Evolutionary conservation across 2,329 filamentous ascomycete species (phyloP).

Genomic region (Aspergillus quadricinctus): DNA sequence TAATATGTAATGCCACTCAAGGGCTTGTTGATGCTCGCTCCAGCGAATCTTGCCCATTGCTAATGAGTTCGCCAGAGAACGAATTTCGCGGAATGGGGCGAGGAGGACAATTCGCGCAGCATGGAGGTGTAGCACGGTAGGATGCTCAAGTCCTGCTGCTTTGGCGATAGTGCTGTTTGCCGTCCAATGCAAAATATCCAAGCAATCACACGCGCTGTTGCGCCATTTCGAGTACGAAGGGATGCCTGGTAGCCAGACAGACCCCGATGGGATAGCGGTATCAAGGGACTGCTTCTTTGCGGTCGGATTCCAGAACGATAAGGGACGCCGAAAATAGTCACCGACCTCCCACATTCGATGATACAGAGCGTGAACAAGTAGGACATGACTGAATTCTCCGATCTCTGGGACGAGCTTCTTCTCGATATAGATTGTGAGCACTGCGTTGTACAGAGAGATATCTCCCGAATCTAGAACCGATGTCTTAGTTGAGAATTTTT

Average conservation of each 20-base stretch:
- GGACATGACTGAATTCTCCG: slow-evolving; percentile 47
- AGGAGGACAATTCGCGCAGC: slow-evolving; percentile 51
- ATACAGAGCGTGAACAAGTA: slow-evolving; percentile 50
- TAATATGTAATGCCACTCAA: slow-evolving; percentile 41
- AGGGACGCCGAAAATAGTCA: slow-evolving; percentile 41
- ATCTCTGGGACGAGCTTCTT: slow-evolving; percentile 43
- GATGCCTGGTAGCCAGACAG: slow-evolving; percentile 46
- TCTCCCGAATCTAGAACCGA: slow-evolving; percentile 18
- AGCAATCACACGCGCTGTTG: slow-evolving; percentile 40
- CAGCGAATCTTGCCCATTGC: slow-evolving; percentile 28
- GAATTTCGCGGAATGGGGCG: slow-evolving; percentile 46
- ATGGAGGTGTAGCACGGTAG: slow-evolving; percentile 54
- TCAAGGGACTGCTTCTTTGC: slow-evolving; percentile 36
- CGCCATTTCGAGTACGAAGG: slow-evolving; percentile 46
- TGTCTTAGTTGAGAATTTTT: slow-evolving; percentile 2
- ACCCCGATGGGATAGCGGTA: slow-evolving; percentile 29
- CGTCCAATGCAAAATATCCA: slow-evolving; percentile 57
- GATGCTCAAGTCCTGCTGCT: slow-evolving; percentile 49
- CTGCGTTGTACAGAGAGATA: slow-evolving; percentile 38
- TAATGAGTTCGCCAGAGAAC: slow-evolving; percentile 38
- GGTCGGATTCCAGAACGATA: slow-evolving; percentile 45
- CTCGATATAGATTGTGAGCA: slow-evolving; percentile 47
- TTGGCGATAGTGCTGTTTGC: slow-evolving; percentile 51
- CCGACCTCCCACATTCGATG: slow-evolving; percentile 48
- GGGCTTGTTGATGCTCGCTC: slow-evolving; percentile 23